Percentiles rank a stretch among this genome's conserved stretches.
Conservation (phyloP, 75 land plant genomes). For the Selaginella tamariscina region DNA sequence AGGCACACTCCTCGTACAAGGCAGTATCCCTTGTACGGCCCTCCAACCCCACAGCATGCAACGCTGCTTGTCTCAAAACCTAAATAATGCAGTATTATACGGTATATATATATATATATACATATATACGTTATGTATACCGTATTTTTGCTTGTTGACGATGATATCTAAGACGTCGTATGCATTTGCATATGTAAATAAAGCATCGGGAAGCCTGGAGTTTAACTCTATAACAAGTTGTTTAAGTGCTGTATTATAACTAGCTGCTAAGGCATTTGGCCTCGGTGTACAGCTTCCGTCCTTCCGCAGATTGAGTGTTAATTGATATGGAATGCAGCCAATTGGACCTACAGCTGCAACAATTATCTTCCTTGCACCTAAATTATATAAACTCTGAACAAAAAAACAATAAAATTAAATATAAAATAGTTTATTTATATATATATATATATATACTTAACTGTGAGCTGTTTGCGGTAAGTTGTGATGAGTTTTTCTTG, state of each 20-base stretch:
- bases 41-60: conserved; percentile 53
- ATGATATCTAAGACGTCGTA: conserved; percentile 57
- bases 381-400: conserved; percentile 47
- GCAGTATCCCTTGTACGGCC: conserved; percentile 41
- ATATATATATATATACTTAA: conserved; percentile 8
- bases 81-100: too few species aligned
- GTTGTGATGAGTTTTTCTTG: conserved; percentile 40
- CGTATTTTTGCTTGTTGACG: conserved; percentile 44
- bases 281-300: not conserved
- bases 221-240: conserved; percentile 45
- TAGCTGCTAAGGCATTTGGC: conserved; percentile 40
- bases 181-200: conserved; percentile 50
- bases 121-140: too few species aligned
- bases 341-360: conserved; percentile 60
- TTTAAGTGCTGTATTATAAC: conserved; percentile 43
- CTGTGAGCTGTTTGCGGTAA: conserved; percentile 47
- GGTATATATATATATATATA: too few species aligned
- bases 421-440: too few species aligned
- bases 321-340: conserved; percentile 88
- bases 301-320: conserved; percentile 29
- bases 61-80: conserved; percentile 46
- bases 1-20: conserved; percentile 44
- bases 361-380: conserved; percentile 69
- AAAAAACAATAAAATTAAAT: not conserved
- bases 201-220: conserved; percentile 34